phyloP scores from a whole-genome alignment of 176 grass and related monocot species.

The Metroxylon sagu region DNA sequence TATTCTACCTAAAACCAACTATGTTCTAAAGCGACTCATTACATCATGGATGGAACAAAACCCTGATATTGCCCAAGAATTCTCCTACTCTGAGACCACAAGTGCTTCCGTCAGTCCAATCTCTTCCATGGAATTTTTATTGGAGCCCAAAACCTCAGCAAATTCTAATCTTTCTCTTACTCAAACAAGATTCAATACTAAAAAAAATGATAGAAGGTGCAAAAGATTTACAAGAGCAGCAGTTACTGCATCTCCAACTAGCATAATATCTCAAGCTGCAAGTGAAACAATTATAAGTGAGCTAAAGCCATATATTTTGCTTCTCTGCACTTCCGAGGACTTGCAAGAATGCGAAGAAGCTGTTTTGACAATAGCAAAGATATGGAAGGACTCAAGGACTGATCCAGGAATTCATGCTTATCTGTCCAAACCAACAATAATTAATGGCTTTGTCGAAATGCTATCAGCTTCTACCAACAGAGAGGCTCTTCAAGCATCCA shows the following conservation, averaged over 20 bases:
- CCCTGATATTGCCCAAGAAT: background rate
- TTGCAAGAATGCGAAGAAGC: background rate
- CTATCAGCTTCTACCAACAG: background rate
- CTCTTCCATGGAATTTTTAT: background rate
- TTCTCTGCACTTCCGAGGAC: background rate
- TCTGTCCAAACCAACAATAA: background rate
- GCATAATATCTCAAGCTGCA: background rate
- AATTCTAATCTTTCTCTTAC: background rate
- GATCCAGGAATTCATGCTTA: background rate
- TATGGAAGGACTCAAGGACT: background rate
- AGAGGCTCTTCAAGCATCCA: background rate
- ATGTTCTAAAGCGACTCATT: background rate
- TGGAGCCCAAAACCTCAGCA: background rate
- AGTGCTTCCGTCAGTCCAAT: background rate
- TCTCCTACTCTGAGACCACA: background rate
- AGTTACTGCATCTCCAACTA: background rate
- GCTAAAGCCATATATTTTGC: background rate
- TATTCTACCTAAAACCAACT: conserved; percentile 3
- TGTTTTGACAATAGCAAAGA: background rate
- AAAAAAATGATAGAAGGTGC: background rate
- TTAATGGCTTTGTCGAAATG: conserved; percentile 1
- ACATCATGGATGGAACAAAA: conserved; percentile 5
- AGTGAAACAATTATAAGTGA: background rate
- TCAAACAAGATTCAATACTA: background rate
- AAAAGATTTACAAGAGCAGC: background rate